Base-by-base conservation (phyloP, 2,329 filamentous ascomycete species). In the Nigrospora sphaerica region DNA sequence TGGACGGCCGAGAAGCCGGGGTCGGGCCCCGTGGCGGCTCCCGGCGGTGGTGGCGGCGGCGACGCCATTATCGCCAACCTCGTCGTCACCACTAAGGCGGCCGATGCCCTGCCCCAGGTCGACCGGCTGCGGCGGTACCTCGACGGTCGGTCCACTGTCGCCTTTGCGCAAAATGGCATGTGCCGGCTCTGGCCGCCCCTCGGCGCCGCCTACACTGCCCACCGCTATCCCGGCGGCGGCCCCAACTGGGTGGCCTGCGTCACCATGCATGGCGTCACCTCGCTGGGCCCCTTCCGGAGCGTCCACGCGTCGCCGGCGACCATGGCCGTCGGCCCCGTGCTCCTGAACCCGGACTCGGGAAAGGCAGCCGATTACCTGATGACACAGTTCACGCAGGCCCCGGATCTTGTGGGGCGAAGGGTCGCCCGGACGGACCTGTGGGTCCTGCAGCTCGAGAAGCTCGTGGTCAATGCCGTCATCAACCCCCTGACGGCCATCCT, bases 111-210 rank as follows among this genome's bases (percentile, higher is more conserved):
- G n/a, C 68, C 75, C 1, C 84, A 86, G 36, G 65, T 74, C 6
- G 72, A 74, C 44, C 61, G 70, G 16, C 65, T 95, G 13, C 70
- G 77, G 7, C 66, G 77, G 1, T 78, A 95, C 44, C 74, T 83
- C 3, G 75, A 81, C 51, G 63, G 68, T 3, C 64, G 73, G 4
- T 88, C 83, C n/a, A 86, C 87, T 0, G 79, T 96, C n/a, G 74
- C 85, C 12, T 87, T 96, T 57, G 69, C 88, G 19, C 91, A 96
- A 57, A 95, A 95, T 57, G 92, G 92, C 40, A 86, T 96, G 80
- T 90, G 87, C 32, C 74, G 71, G 52, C 62, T 79, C 14, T 80
- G 77, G 77, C 75, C 76, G 19, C 77, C 77, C 9, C 60, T 71
- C 42, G 75, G 75, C 3, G 53, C 55, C 4, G 48, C 59, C 1